Evolutionary conservation across 805 yeast genomes (phyloP).

Genomic region (Metschnikowia henanensis): DNA sequence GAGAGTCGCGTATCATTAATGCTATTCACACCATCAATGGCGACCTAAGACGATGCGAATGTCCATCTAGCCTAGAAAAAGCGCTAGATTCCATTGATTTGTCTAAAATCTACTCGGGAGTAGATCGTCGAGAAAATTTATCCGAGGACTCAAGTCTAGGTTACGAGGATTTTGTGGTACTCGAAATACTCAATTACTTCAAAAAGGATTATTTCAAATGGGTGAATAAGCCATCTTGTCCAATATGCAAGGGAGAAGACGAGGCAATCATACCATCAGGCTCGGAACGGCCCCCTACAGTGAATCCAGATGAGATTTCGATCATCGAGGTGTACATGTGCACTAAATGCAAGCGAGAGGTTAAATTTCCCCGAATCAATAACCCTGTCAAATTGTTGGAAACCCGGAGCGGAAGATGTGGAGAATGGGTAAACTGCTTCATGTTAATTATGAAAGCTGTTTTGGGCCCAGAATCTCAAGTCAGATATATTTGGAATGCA

Average conservation of each 20-base stretch:
- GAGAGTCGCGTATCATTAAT: constrained; percentile 3
- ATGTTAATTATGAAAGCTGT: constrained; percentile 67
- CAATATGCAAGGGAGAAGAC: constrained; percentile 43
- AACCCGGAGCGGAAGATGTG: constrained; percentile 79
- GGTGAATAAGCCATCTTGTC: constrained; percentile 73
- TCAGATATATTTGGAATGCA: constrained; percentile 77
- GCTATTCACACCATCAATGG: constrained; percentile 4
- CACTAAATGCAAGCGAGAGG: constrained; percentile 40
- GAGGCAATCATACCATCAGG: constrained; percentile 42
- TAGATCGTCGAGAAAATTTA: constrained; percentile 46
- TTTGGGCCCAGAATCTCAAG: constrained; percentile 36
- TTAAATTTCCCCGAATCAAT: constrained; percentile 78
- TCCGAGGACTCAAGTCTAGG: constrained; percentile 10
- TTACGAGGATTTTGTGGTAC: constrained; percentile 39
- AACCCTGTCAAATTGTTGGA: constrained; percentile 60
- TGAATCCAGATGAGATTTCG: constrained; percentile 46
- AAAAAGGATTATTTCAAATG: constrained; percentile 79
- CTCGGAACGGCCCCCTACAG: constrained; percentile 35
- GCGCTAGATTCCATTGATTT: constrained; percentile 68
- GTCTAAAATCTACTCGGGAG: constrained; percentile 55
- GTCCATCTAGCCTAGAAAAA: constrained; percentile 31
- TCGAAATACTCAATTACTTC: constrained; percentile 44
- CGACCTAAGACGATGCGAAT: constrained; percentile 13
- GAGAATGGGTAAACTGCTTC: constrained; percentile 93
- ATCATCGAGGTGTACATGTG: constrained; percentile 68